Evolutionary conservation across 1,284 basidiomycete genomes (phyloP), one percentile per base, ranked within the genome.

Genomic region (Sutorius eximius): DNA sequence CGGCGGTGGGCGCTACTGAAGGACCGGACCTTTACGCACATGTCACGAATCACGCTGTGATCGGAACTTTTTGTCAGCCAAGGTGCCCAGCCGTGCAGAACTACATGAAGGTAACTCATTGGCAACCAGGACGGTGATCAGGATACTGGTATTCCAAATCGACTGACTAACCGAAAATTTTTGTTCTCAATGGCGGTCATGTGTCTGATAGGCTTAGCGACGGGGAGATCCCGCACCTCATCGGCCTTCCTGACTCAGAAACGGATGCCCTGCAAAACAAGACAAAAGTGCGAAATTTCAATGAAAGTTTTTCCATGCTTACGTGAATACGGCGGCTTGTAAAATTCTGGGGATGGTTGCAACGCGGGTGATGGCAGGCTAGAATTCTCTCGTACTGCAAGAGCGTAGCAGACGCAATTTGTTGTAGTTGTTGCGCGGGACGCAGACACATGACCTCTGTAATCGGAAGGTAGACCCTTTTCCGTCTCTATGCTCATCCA

Each of bases 101-200:
- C 33, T 42, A 44, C 50, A 49, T 42, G 37, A 51, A 16, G 7
- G 27, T 30, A 27, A 27, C 24, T 27, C 24, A 45, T 41, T 33
- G 29, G 9, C 24, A 24, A 24, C 45, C 50, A 33, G 33, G 40
- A 44, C 36, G 29, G 24, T 46, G 41, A 57, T 48, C 36, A 53
- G 33, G 53, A 41, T 27, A 37, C 18, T 27, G 34, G 9, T n/a
- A 49, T 61, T 52, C 29, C 36, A 56, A 54, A 53, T 59, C 38
- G 33, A 52, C 20, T 52, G 45, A 54, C 58, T 24, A 48, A 51
- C 53, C 45, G 54, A 54, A 6, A 15, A 18, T 15, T 52, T 29
- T 29, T 29, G n/a, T 37, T 49, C 42, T 50, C 48, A 45, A 33
- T 42, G 11, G 41, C 20, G 7, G 29, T 29, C 46, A 38, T 41